Percentiles rank a stretch among this genome's conserved stretches.
Conservation (phyloP, 2,329 filamentous ascomycete genomes). For the Epichloe sylvatica region DNA sequence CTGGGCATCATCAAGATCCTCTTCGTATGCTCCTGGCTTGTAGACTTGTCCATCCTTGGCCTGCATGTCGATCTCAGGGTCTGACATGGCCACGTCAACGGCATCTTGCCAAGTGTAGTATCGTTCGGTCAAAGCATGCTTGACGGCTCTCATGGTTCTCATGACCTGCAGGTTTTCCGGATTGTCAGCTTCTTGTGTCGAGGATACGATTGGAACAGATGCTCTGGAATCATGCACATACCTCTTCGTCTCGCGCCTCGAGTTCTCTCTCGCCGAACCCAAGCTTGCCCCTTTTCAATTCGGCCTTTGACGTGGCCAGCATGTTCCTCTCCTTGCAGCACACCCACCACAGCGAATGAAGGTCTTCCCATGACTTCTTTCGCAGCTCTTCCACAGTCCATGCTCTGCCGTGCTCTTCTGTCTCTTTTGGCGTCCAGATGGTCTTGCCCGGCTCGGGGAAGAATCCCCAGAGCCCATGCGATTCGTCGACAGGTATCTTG, state of each 20-base stretch:
- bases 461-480: conserved; percentile 89
- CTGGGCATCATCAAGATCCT: conserved; percentile 15
- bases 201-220: not conserved
- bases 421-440: conserved; percentile 59
- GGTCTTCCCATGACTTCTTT: conserved; percentile 81
- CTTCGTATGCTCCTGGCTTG: conserved; percentile 27
- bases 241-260: conserved; percentile 47
- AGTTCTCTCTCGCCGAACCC: conserved; percentile 63
- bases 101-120: conserved; percentile 82
- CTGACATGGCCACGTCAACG: conserved; percentile 46
- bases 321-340: conserved; percentile 85
- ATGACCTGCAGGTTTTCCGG: conserved; percentile 40
- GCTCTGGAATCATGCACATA: conserved; percentile 34
- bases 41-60: conserved; percentile 35
- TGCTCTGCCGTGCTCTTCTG: conserved; percentile 57
- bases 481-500: conserved; percentile 44
- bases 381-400: conserved; percentile 82
- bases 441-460: conserved; percentile 59
- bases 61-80: conserved; percentile 50
- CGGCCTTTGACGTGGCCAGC: conserved; percentile 60
- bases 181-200: conserved; percentile 6
- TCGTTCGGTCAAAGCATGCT: conserved; percentile 72
- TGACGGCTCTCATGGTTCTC: conserved; percentile 68
- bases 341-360: conserved; percentile 88
- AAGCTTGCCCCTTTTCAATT: conserved; percentile 52